These are phyloP conservation scores for Ganoderma lingzhi DNA, from an alignment of 1,284 basidiomycete species.

Conservation along the genomic window DNA sequence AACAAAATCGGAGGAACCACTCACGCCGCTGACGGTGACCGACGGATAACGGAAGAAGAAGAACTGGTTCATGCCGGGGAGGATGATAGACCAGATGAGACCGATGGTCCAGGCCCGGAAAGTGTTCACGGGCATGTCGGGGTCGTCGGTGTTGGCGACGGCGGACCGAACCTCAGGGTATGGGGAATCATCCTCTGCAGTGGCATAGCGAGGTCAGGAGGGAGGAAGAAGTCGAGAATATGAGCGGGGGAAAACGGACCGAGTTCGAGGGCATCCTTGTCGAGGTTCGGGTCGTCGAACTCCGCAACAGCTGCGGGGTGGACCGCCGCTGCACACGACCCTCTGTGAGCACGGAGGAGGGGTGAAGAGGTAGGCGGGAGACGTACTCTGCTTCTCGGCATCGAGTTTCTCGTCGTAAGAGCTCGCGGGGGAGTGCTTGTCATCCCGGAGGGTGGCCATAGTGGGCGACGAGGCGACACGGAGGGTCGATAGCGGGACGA, in stretches of 20 bases:
- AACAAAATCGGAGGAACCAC: neutral
- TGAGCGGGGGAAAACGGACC: conserved; percentile 29
- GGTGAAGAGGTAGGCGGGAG: neutral
- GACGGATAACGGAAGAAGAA: conserved; percentile 76
- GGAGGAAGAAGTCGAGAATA: neutral
- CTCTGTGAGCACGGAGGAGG: neutral
- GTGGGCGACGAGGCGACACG: conserved; percentile 26
- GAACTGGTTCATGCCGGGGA: conserved; percentile 72
- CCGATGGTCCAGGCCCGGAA: conserved; percentile 75
- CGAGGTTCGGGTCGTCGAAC: conserved; percentile 74
- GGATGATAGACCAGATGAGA: conserved; percentile 61
- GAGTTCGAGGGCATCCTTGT: conserved; percentile 49
- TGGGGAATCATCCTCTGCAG: conserved; percentile 61
- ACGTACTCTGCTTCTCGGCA: conserved; percentile 36
- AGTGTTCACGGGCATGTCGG: conserved; percentile 64
- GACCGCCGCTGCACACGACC: conserved; percentile 13
- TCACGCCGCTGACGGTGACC: conserved; percentile 47
- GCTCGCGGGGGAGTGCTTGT: conserved; percentile 35
- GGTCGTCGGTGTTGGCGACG: conserved; percentile 78
- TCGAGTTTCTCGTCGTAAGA: conserved; percentile 40
- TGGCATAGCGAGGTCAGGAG: conserved; percentile 5
- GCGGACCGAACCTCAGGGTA: conserved; percentile 86
- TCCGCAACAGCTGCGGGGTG: conserved; percentile 40
- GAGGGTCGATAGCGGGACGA: conserved; percentile 22
- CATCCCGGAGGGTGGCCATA: conserved; percentile 43